A percentile compares a stretch with the other conserved stretches of the same genome.
Conservation (phyloP, 2,329 filamentous ascomycete species). For the Fusarium paranaense region DNA sequence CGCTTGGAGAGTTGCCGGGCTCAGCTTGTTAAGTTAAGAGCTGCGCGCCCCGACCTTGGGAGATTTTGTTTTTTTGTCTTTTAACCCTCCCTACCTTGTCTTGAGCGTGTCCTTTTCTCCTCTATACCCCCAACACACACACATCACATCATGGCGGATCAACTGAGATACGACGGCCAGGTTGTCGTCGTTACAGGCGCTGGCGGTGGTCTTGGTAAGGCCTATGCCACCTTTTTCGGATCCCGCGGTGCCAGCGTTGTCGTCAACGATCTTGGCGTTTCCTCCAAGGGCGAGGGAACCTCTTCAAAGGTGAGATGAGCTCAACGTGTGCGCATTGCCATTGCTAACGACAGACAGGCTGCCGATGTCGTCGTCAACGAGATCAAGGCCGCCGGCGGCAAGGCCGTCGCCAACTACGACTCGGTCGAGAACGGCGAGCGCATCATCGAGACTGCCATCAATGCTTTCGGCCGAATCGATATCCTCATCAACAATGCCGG, state of each 20-base stretch:
- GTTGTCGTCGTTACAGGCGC: constrained; percentile 86
- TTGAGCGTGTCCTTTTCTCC: constrained; percentile 23
- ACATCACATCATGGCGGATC: constrained; percentile 65
- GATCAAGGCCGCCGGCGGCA: constrained; percentile 89
- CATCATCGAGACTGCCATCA: constrained; percentile 91
- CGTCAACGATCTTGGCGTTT: constrained; percentile 94
- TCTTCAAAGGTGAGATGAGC: constrained; percentile 78
- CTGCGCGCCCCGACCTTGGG: constrained; percentile 14
- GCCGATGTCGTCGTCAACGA: constrained; percentile 86
- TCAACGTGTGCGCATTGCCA: constrained; percentile 31
- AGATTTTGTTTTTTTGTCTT: background rate
- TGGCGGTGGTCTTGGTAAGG: constrained; percentile 82
- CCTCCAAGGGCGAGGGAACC: constrained; percentile 91
- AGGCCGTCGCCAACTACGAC: constrained; percentile 98
- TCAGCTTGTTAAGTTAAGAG: constrained; percentile 43
- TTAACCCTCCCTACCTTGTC: constrained; percentile 10
- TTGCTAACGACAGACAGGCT: constrained; percentile 61
- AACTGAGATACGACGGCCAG: constrained; percentile 86
- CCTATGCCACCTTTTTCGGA: constrained; percentile 90
- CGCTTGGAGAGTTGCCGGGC: constrained; percentile 34
- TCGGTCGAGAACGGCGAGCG: constrained; percentile 91
- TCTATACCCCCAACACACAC: constrained; percentile 36
- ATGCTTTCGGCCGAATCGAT: constrained; percentile 87
- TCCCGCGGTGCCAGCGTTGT: constrained; percentile 93
- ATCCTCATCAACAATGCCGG: constrained; percentile 98